Evolutionary conservation across 306 rosid species (phyloP), one percentile per base, ranked within the genome.

Genomic region (Inga laurina): DNA sequence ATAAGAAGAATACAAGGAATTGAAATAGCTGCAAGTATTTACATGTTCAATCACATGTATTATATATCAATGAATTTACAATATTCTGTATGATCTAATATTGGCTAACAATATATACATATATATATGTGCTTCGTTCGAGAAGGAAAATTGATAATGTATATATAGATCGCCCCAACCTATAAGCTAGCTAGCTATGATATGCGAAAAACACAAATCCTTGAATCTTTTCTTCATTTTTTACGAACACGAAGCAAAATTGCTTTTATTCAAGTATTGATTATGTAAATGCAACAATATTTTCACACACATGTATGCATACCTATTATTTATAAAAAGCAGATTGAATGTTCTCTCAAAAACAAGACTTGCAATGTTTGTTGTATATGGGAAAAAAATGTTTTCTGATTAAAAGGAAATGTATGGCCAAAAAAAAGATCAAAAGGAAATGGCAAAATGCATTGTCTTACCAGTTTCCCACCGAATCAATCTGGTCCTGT

Each of bases 401-500:
- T 57, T 21, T 57, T 57, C 11, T 57, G 10, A 16, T 39, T 1
- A 52, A 21, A 57, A 21, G 27, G 10, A 57, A 57, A 21, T 21
- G 64, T 27, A 27, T 27, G 30, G 30, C 30, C 30, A 27, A 27
- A 27, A 27, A 27, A 27, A 27, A 27, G 30, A 27, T 39, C 8
- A 52, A 21, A 57, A 21, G 27, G 10, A 57, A 57, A 21, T 21
- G 64, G 10, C n/a, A 57, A 57, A 57, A 57, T 57, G 30, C 8
- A 57, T n/a, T 21, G 71, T 45, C 81, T 83, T 78, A 83, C 91
- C 91, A 88, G 79, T 83, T 89, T 57, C 82, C 86, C 78, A 75
- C 75, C 14, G 91, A 88, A 85, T 89, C 90, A 66, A 89, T 85
- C 85, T 83, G 92, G 62, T 89, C 93, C 37, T 90, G 95, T 78